phyloP scores from a whole-genome alignment of 208 protist genomes.

The Perkinsela sp. region DNA sequence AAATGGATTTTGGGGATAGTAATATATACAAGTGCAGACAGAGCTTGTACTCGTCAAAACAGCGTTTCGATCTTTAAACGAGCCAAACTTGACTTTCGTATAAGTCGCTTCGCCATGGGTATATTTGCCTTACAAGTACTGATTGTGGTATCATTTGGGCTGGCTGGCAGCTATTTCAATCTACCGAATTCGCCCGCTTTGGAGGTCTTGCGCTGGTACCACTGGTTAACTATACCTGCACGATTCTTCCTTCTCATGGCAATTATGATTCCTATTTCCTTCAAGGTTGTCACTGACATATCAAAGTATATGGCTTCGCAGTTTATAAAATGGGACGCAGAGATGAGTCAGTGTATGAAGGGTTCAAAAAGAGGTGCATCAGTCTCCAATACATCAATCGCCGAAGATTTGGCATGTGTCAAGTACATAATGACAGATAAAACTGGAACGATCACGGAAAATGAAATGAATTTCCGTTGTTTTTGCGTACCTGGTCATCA shows the following conservation, averaged over 20 bases:
- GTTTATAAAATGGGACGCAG: conserved; percentile 59
- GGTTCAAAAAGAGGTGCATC: conserved; percentile 6
- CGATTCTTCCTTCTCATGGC: conserved; percentile 77
- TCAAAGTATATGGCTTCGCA: conserved; percentile 70
- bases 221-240: conserved; percentile 49
- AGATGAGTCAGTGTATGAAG: conserved; percentile 35
- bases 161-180: conserved; percentile 33
- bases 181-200: conserved; percentile 6
- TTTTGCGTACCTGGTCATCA: not conserved
- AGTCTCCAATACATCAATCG: conserved; percentile 55
- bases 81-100: conserved; percentile 59
- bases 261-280: conserved; percentile 83
- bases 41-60: conserved; percentile 75
- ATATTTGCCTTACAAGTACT: conserved; percentile 61
- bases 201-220: conserved; percentile 5
- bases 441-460: conserved; percentile 77
- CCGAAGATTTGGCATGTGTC: conserved; percentile 74
- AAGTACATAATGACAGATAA: conserved; percentile 77
- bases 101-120: conserved; percentile 44
- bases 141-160: conserved; percentile 32
- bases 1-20: conserved; percentile 34
- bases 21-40: conserved; percentile 80
- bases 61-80: conserved; percentile 45
- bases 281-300: conserved; percentile 79
- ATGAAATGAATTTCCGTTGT: conserved; percentile 55